Base-by-base conservation (phyloP, 306 rosid species). In the Calophaca sinica region DNA sequence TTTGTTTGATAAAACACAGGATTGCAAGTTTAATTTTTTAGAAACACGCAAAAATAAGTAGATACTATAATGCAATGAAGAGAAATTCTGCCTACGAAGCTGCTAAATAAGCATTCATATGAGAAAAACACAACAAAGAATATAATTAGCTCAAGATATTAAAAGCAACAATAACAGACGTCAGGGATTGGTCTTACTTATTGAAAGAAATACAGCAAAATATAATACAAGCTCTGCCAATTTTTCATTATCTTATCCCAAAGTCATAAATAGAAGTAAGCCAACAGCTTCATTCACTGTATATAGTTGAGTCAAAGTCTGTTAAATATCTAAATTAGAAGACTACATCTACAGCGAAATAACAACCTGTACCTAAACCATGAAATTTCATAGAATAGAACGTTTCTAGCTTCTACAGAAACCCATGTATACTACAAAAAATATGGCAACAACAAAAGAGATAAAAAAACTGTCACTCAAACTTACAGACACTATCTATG, bases 211-310 rank as follows among this genome's bases (percentile, higher is more conserved):
- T 31, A 9, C 9, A 54, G 12, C n/a, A 7, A 39, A 39, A 36
- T 54, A 65, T 4, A 14, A 54, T 9, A 15, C 68, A 49, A 54
- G 59, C 9, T 44, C 48, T 45, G 45, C 68, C 44, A 28, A 13
- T 5, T 32, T 52, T 41, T 53, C 46, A 63, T 2, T 39, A 39
- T 6, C 44, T 1, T 39, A 9, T 15, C 59, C n/a, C 51, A 41
- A 28, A 41, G 39, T 33, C 32, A 7, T n/a, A 68, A 3, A 45
- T 42, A 60, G 49, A 45, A 81, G 41, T 42, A 41, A 59, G 61
- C 48, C 38, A 49, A 51, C 67, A 2, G 35, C 68, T 12, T 67
- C 12, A n/a, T 65, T 72, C 61, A 63, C 61, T 9, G 4, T 20
- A 65, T 11, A 42, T 5, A 48, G 32, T 68, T 2, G 36, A 58